Conservation (phyloP, 2,329 filamentous ascomycete genomes). For the Penicillium sclerotigenum region DNA sequence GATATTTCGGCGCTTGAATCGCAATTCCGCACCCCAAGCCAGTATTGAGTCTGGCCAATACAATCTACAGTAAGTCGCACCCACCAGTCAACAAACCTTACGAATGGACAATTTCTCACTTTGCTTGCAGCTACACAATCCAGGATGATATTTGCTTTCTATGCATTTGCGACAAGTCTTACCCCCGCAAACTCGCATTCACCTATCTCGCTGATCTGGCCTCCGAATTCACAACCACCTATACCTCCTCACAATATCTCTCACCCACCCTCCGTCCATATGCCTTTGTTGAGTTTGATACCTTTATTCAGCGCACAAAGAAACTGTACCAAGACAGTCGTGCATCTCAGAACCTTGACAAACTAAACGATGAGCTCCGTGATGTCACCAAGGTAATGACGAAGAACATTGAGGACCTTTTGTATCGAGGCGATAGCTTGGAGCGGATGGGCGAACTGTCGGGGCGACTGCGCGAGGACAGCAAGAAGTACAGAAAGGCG, state of each 20-base stretch:
- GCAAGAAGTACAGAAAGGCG: constrained; percentile 87
- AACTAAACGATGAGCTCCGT: constrained; percentile 92
- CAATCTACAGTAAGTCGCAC: constrained; percentile 71
- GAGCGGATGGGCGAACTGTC: constrained; percentile 98
- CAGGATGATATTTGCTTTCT: constrained; percentile 81
- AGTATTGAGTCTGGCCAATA: constrained; percentile 83
- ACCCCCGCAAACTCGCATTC: constrained; percentile 97
- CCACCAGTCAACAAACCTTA: neutral
- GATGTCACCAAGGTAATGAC: constrained; percentile 99
- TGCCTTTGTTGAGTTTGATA: constrained; percentile 97
- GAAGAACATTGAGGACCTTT: constrained; percentile 97
- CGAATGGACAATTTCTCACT: constrained; percentile 3
- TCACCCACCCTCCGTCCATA: constrained; percentile 78
- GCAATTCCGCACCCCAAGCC: constrained; percentile 85
- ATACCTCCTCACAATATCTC: constrained; percentile 70
- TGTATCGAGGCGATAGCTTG: constrained; percentile 90
- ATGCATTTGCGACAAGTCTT: constrained; percentile 87
- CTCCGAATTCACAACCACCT: constrained; percentile 84
- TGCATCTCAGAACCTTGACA: constrained; percentile 87
- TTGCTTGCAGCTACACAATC: constrained; percentile 71
- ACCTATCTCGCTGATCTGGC: constrained; percentile 94
- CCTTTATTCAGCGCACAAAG: constrained; percentile 89
- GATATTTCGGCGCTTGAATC: constrained; percentile 80
- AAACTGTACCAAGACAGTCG: constrained; percentile 90
- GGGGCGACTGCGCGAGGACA: constrained; percentile 81